Base-by-base conservation (phyloP, 23 red algal genomes). In the Gracilaria gracilis region DNA sequence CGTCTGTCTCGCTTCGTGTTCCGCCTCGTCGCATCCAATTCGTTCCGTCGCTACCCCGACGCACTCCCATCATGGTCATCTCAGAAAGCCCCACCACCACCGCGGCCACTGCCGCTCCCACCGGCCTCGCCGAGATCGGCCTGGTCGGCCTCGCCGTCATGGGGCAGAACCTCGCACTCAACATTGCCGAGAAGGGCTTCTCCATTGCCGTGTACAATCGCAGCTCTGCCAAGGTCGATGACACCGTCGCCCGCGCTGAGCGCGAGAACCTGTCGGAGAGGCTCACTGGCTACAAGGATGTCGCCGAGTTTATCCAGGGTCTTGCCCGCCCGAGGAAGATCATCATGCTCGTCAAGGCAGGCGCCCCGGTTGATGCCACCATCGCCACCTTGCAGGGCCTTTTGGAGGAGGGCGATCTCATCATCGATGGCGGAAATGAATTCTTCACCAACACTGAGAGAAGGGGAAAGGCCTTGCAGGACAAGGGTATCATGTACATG, bases 351-450 rank as follows among this genome's bases (percentile, higher is more conserved):
- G 97, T 99, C 65, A 95, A 95, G 75, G 97, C 97, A 21, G 97
- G 97, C 17, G 83, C 79, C 17, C 89, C 97, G 0, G 97, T 99
- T 23, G 97, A 99, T 80, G 79, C 79, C 33, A 95, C 93, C 36
- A 96, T 99, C 40, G 91, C 50, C 65, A 58, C 57, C 54, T 51
- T 99, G 33, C 65, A 64, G 89, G 88, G 38, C 4, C 55, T 92
- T 39, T 57, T 99, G 57, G 97, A 99, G 37, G 91, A 93, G 46
- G 97, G 97, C 42, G 97, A 99, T 86, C 75, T 99, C 38, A 96
- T 99, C 62, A 93, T 99, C 61, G 97, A 99, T 69, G 97, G 97
- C 32, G 97, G 97, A 34, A 99, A 99, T 58, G 93, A 95, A 55
- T 96, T 84, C 70, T 99, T 87, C 83, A 88, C 79, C 42, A 95